Evolutionary conservation across 352 stramenopile species (phyloP).

Genomic region (Globisporangium lucens): DNA sequence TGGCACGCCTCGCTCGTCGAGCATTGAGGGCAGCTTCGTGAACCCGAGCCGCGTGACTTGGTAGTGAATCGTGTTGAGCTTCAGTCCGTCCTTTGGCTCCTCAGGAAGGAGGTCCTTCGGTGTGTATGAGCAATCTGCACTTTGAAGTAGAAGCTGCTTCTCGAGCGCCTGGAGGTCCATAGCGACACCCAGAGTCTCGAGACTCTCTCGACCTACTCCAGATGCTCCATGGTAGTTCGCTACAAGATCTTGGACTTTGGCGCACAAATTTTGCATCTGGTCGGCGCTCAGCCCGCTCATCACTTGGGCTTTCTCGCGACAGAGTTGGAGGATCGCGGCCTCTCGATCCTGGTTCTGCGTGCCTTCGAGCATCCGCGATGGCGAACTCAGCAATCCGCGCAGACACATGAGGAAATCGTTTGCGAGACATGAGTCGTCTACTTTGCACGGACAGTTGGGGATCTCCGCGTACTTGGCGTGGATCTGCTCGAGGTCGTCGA

Average conservation of each 20-base stretch:
- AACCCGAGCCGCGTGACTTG: conserved; percentile 33
- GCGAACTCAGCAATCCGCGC: conserved; percentile 26
- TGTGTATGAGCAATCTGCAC: neutral
- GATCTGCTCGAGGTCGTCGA: conserved; percentile 27
- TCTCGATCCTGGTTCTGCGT: neutral
- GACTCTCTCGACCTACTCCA: neutral
- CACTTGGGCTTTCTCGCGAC: conserved; percentile 9
- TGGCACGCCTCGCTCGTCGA: conserved; percentile 36
- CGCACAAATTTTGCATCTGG: neutral
- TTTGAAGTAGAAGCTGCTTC: neutral
- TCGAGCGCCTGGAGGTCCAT: conserved; percentile 16
- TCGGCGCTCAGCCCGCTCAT: neutral
- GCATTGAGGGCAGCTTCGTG: conserved; percentile 26
- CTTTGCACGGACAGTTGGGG: conserved; percentile 37
- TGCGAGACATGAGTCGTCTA: conserved; percentile 43
- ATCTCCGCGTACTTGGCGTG: conserved; percentile 38
- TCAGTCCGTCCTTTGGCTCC: conserved; percentile 17
- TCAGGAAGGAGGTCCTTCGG: conserved; percentile 20
- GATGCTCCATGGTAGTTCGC: neutral
- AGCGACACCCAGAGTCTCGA: neutral
- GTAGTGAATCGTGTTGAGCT: conserved; percentile 32
- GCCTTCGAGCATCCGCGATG: neutral
- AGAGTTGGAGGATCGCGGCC: conserved; percentile 1
- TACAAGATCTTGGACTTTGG: neutral
- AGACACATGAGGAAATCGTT: conserved; percentile 46